Evolutionary conservation across 1,284 basidiomycete species (phyloP).

Genomic region (Agroathelia rolfsii): DNA sequence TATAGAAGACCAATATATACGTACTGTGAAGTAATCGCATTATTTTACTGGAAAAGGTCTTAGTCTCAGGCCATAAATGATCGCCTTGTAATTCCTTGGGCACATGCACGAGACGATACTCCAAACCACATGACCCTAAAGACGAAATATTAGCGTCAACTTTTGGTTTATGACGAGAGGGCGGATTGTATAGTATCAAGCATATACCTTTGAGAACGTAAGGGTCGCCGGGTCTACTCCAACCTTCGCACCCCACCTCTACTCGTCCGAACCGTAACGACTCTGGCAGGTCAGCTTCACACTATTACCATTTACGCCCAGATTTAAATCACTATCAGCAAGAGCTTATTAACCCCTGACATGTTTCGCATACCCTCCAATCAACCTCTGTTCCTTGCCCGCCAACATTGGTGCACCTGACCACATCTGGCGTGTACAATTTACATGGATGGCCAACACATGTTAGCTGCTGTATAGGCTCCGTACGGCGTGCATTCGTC

Average conservation of each 20-base stretch:
- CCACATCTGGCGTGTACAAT: conserved; percentile 73
- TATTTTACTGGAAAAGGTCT: too few relatives aligned
- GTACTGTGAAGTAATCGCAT: too few relatives aligned
- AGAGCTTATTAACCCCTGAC: neutral
- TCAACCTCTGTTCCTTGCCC: conserved; percentile 69
- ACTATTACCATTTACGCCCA: conserved; percentile 32
- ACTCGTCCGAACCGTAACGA: conserved; percentile 74
- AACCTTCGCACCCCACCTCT: conserved; percentile 85
- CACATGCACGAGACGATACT: conserved; percentile 68
- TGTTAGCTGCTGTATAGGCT: conserved; percentile 65
- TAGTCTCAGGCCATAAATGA: too few relatives aligned
- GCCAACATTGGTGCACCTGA: conserved; percentile 76
- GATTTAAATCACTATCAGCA: conserved; percentile 1
- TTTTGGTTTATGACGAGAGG: too few relatives aligned
- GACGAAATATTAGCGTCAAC: conserved; percentile 2
- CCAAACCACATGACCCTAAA: conserved; percentile 72
- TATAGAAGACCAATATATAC: too few relatives aligned
- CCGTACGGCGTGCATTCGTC: conserved; percentile 60
- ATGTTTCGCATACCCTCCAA: conserved; percentile 56
- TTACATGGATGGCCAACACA: conserved; percentile 76
- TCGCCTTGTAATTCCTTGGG: conserved; percentile 35
- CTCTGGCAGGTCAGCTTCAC: conserved; percentile 82
- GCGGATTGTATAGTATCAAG: conserved; percentile 1
- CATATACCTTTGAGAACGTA: conserved; percentile 74
- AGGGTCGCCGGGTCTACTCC: conserved; percentile 68